Evolutionary conservation across 805 yeast species (phyloP).

Genomic region (Limtongia smithiae): DNA sequence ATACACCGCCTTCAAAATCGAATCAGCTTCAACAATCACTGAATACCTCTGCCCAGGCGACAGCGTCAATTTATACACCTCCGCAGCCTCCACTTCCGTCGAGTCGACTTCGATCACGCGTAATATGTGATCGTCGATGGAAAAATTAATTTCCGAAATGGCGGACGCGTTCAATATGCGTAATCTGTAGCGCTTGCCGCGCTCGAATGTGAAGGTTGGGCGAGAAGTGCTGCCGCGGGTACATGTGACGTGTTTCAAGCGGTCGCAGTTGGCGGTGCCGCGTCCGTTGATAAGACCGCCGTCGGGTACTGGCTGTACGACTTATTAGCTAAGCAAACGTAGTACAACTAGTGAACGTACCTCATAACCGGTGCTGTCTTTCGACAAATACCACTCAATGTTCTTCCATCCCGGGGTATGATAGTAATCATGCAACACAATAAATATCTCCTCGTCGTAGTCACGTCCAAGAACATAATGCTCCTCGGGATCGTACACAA

Average conservation of each 20-base stretch:
- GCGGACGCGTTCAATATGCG: conserved; percentile 23
- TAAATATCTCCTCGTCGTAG: conserved; percentile 17
- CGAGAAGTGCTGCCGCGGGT: not conserved
- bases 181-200: conserved; percentile 16
- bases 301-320: conserved; percentile 17
- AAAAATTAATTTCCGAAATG: conserved; percentile 16
- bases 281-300: conserved; percentile 14
- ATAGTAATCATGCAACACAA: conserved; percentile 19
- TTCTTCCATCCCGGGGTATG: conserved; percentile 4
- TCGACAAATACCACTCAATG: conserved; percentile 11
- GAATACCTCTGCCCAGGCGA: conserved; percentile 28
- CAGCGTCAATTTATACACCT: conserved; percentile 5
- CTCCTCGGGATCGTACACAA: conserved; percentile 15
- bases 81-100: conserved; percentile 11
- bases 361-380: conserved; percentile 11
- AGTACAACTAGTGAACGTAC: not conserved
- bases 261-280: conserved; percentile 13
- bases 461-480: conserved; percentile 6
- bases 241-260: conserved; percentile 5
- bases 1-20: conserved; percentile 6
- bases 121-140: conserved; percentile 21
- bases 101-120: conserved; percentile 24
- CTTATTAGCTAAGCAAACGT: not conserved
- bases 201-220: conserved; percentile 9
- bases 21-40: conserved; percentile 17